These are phyloP conservation scores for Citrus sinensis DNA, from an alignment of 345 rosid species.

Conservation along the genomic window DVS_A1.0 CM039163.1:48781501-48782000, in stretches of 20 bases:
- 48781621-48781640: conserved; percentile 18
- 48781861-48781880: conserved; percentile 92
- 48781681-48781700: conserved; percentile 69
- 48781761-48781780: conserved; percentile 41
- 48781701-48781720: conserved; percentile 23
- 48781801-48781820: conserved; percentile 92
- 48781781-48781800: conserved; percentile 66
- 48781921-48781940: conserved; percentile 90
- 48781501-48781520: too few relatives aligned
- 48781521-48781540: neutral
- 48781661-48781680: conserved; percentile 24
- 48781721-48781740: conserved; percentile 59
- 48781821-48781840: conserved; percentile 85
- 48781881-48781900: conserved; percentile 84
- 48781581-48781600: conserved; percentile 32
- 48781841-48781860: conserved; percentile 82
- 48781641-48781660: conserved; percentile 12
- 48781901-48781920: conserved; percentile 83
- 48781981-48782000: neutral
- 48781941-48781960: conserved; percentile 56
- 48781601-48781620: conserved; percentile 35
- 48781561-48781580: conserved; percentile 41
- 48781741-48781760: conserved; percentile 43
- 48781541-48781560: conserved; percentile 27
- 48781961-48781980: neutral